Conservation (phyloP, 257 asterid species). For the Ballota nigra region DNA sequence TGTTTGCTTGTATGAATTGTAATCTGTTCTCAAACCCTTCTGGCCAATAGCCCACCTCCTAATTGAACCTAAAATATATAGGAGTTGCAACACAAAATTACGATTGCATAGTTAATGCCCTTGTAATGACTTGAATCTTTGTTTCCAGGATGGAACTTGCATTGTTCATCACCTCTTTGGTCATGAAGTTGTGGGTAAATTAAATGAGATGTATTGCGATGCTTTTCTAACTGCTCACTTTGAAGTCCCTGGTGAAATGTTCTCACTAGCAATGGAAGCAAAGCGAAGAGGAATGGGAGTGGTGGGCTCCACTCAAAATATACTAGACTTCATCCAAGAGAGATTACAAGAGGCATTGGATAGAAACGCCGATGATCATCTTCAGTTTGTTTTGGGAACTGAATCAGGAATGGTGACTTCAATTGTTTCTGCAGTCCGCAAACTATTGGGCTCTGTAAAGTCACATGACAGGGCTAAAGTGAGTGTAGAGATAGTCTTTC, state of each 20-base stretch:
- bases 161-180: constrained; percentile 98
- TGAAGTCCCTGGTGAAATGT: constrained; percentile 99
- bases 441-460: constrained; percentile 45
- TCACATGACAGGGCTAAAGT: constrained; percentile 47
- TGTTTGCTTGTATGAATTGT: not conserved
- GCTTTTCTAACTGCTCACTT: constrained; percentile 95
- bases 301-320: constrained; percentile 89
- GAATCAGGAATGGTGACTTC: constrained; percentile 98
- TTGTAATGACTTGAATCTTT: not conserved
- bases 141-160: constrained; percentile 83
- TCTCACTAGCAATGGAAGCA: constrained; percentile 90
- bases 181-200: constrained; percentile 76
- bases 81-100: no score
- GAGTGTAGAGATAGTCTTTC: constrained; percentile 85
- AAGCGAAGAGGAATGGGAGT: constrained; percentile 95
- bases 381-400: constrained; percentile 93
- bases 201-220: constrained; percentile 84
- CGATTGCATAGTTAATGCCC: not conserved
- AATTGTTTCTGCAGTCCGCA: constrained; percentile 74
- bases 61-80: not conserved
- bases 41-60: not conserved
- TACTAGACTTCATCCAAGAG: constrained; percentile 80
- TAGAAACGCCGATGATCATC: constrained; percentile 80
- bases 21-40: not conserved
- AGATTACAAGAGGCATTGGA: constrained; percentile 72